phyloP scores from a whole-genome alignment of 2,329 filamentous ascomycete genomes.

The Chaetomium olivaceum region DNA sequence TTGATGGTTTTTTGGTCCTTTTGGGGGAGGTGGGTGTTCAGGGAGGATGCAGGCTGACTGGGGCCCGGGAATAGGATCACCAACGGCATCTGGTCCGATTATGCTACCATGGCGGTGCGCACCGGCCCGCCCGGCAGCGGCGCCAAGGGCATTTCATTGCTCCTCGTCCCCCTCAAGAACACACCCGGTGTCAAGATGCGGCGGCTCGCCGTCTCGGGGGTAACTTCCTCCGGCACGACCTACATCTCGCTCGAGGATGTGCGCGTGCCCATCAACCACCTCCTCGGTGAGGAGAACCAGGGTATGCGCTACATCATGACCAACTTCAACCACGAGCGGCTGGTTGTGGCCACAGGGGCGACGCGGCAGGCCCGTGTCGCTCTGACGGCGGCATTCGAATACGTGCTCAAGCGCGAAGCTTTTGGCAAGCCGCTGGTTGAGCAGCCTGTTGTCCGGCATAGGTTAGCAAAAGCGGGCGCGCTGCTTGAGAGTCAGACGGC shows the following conservation, averaged over 20 bases:
- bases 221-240: slow-evolving; percentile 53
- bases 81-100: slow-evolving; percentile 70
- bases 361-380: neutral
- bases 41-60: neutral
- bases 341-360: slow-evolving; percentile 64
- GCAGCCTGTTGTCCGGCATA: neutral
- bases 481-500: neutral
- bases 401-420: neutral
- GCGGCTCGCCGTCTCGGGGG: neutral
- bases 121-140: slow-evolving; percentile 63
- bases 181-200: neutral
- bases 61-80: slow-evolving; percentile 64
- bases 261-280: slow-evolving; percentile 67
- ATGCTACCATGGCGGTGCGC: slow-evolving; percentile 69
- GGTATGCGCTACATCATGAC: slow-evolving; percentile 77
- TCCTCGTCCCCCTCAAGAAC: slow-evolving; percentile 52
- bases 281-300: slow-evolving; percentile 68
- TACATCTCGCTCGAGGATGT: slow-evolving; percentile 78
- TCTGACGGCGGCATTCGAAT: neutral
- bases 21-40: no score
- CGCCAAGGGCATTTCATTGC: slow-evolving; percentile 61
- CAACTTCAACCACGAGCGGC: slow-evolving; percentile 78
- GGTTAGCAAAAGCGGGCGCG: neutral
- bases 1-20: neutral
- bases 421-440: neutral